These are phyloP conservation scores for Trichoderma virens DNA, from an alignment of 495 filamentous ascomycete species.

Conservation along the genomic window DNA sequence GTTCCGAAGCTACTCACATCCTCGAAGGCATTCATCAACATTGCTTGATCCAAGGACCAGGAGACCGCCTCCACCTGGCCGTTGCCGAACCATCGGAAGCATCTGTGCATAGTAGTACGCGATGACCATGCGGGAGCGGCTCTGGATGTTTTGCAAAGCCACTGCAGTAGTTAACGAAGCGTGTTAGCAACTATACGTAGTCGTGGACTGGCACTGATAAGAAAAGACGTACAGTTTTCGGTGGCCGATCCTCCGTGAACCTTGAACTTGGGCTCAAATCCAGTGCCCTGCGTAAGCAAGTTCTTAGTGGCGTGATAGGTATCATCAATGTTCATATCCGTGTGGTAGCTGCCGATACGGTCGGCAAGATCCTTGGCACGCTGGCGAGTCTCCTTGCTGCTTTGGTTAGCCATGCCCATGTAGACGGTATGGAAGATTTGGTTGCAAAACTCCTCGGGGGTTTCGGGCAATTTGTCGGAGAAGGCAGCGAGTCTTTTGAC, in stretches of 20 bases:
- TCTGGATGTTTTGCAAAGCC: slow-evolving; percentile 77
- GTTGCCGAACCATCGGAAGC: slow-evolving; percentile 46
- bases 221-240: slow-evolving; percentile 37
- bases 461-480: slow-evolving; percentile 3
- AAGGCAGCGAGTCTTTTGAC: slow-evolving; percentile 8
- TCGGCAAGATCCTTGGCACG: slow-evolving; percentile 61
- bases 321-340: slow-evolving; percentile 69
- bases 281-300: slow-evolving; percentile 21
- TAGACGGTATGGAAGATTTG: slow-evolving; percentile 31
- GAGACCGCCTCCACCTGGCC: slow-evolving; percentile 34
- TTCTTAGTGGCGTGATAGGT: slow-evolving; percentile 36
- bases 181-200: background rate
- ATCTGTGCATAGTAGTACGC: slow-evolving; percentile 69
- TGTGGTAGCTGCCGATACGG: slow-evolving; percentile 66
- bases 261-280: slow-evolving; percentile 52
- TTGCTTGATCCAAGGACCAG: slow-evolving; percentile 41
- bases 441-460: background rate
- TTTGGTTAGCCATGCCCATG: slow-evolving; percentile 74
- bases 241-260: slow-evolving; percentile 53
- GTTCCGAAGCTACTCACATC: slow-evolving; percentile 38
- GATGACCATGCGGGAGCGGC: slow-evolving; percentile 71
- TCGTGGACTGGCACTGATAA: background rate
- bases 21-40: slow-evolving; percentile 50
- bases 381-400: slow-evolving; percentile 59
- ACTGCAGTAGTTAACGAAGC: slow-evolving; percentile 24